Evolutionary conservation across 805 yeast genomes (phyloP), one percentile per base, ranked within the genome.

Genomic region (Phaffomyces antillensis): DNA sequence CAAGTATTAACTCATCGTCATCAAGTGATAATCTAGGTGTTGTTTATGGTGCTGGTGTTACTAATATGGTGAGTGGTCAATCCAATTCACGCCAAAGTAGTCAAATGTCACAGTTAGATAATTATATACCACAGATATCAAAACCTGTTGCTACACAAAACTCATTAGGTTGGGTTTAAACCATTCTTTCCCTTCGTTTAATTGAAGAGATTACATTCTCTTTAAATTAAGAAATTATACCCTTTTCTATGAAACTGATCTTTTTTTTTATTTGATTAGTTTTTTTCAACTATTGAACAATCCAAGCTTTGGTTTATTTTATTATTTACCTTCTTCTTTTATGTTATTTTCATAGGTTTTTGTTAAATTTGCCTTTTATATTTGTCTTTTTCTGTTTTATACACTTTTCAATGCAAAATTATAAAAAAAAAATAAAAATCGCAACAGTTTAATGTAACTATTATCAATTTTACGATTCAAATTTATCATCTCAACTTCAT

Each of bases 81-180:
- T 20, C 36, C 2, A n/a, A 35, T 35, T 16, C 35, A 16, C 16
- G 17, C 11, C 38, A 26, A 18, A 47, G 45, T 18, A 34, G 25
- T 25, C 53, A 54, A 33, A 52, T 52, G 60, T 53, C 54, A 28
- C 64, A 53, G 48, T 44, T 54, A n/a, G 61, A 53, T 34, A 46
- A 51, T 41, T 68, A 55, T 45, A 60, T 69, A 37, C 76, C 71
- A 40, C 69, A 62, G 36, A 83, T 83, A 35, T 80, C 86, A 8
- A 76, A 74, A 44, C 91, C 91, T 11, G 82, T 82, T 33, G 80
- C 82, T 45, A 73, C 83, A 4, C 77, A 78, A 49, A 83, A 81
- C 59, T 82, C 91, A 3, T 67, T 83, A 47, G 90, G 90, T 31
- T 83, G 90, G 90, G 63, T 54, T 40, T 68, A 55, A 59, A n/a